Evolutionary conservation across 129 eudicot species (phyloP), one percentile per base, ranked within the genome.

Genomic region (Saussurea involucrata): DNA sequence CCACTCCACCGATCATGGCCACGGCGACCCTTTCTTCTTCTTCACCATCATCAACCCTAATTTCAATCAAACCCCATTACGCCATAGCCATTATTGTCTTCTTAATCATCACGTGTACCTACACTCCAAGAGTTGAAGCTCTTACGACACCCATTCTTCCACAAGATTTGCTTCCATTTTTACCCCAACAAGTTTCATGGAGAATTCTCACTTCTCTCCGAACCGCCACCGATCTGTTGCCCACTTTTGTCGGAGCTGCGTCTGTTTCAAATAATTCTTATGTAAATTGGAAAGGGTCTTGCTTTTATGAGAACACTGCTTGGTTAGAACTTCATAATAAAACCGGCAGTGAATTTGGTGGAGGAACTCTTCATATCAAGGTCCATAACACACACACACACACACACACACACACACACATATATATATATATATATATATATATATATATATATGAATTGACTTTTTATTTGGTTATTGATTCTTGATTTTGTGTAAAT

Each of bases 281-380:
- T 66, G 17, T 80, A 13, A 80, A 8, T 20, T 95, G 99, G 99
- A 92, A 95, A 88, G 99, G 99, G 9, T 90, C 99, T 82, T 95
- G 99, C 64, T 95, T 95, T 74, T 95, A 92, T 84, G 74, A 95
- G 61, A 92, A 87, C 40, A 71, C 60, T 78, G 99, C 99, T 37
- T 90, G 99, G 97, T 65, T 95, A 81, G 96, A 95, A 83, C 87
- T 95, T 79, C 90, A 92, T 72, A 95, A 95, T 24, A 85, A 92
- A 40, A 84, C 68, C n/a, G 91, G 88, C 3, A 90, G 85, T 81
- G 60, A 92, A 76, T 95, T 83, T 85, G 99, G 99, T 75, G 99
- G 99, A 21, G 99, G 97, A 29, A 93, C 98, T 75, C 97, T 95
- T 78, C 98, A 95, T 80, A 76, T 95, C 24, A 89, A 95, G 98